These are phyloP conservation scores for Sphaerulina populicola DNA, from an alignment of 2,329 filamentous ascomycete species.

Conservation along the genomic window DNA sequence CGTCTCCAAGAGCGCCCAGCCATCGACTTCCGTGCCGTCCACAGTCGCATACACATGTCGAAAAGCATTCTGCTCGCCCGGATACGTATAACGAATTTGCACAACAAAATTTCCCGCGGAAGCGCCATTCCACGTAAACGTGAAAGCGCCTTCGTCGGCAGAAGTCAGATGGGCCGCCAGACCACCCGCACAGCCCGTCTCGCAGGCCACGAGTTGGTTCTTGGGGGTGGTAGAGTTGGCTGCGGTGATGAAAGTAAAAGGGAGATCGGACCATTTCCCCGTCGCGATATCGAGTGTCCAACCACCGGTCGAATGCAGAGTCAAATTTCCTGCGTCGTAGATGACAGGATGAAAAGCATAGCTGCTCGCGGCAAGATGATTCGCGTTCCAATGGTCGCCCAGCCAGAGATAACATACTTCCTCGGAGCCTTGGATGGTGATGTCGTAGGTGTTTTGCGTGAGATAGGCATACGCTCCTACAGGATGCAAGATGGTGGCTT, in stretches of 20 bases:
- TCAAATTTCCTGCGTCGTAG: conserved; percentile 17
- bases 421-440: conserved; percentile 38
- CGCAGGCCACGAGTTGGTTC: conserved; percentile 14
- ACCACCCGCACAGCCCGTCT: conserved; percentile 18
- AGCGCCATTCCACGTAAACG: conserved; percentile 20
- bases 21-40: conserved; percentile 14
- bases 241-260: conserved; percentile 19
- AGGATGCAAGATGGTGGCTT: conserved; percentile 53
- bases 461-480: conserved; percentile 50
- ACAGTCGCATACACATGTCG: conserved; percentile 19
- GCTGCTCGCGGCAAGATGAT: conserved; percentile 41
- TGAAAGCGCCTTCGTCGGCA: conserved; percentile 13
- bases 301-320: conserved; percentile 22
- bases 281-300: conserved; percentile 24
- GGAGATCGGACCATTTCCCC: conserved; percentile 21
- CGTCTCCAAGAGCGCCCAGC: conserved; percentile 21
- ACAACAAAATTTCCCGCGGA: conserved; percentile 19
- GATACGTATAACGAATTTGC: conserved; percentile 22
- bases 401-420: conserved; percentile 48
- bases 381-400: conserved; percentile 57
- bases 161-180: conserved; percentile 21
- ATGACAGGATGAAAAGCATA: conserved; percentile 26
- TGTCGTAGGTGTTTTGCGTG: conserved; percentile 54
- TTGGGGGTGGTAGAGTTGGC: conserved; percentile 18
- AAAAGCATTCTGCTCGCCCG: conserved; percentile 23